Evolutionary conservation across 2,329 filamentous ascomycete species (phyloP), one percentile per base, ranked within the genome.

Genomic region (Trichoderma koningii): DNA sequence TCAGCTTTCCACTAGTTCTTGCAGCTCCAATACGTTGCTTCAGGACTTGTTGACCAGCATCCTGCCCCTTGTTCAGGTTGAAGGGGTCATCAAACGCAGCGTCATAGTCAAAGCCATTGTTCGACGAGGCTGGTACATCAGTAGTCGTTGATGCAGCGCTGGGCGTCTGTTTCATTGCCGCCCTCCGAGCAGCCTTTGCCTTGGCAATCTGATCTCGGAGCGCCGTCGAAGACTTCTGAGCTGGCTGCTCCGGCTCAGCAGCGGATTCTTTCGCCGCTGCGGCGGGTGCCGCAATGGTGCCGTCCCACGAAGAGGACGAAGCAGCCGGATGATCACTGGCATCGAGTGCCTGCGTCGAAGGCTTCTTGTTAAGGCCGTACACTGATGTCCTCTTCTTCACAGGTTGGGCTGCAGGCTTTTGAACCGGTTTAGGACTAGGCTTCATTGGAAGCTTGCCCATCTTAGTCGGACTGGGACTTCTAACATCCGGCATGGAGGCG

Each of bases 121-220:
- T 84, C 0, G 80, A 79, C 0, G 84, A 79, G 14, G 84, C 71
- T 1, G 84, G 77, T 0, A 81, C 75, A 42, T 73, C 70, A 5
- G 68, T 52, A 4, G 64, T 66, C 1, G 38, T 48, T 3, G 69
- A 51, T 17, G 60, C 1, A 12, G 52, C 26, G 9, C 51, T 66
- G 9, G 55, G 69, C 7, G 71, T 68, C 52, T 79, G 76, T 51
- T 74, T 77, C 41, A 76, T 73, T 3, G 80, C 79, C 12, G 85
- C 87, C 67, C 87, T 85, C 64, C 87, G 89, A 2, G 92, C 91
- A 2, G 93, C 93, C 73, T 94, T 96, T 0, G 95, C 94, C 71
- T 93, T 94, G 44, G 93, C 92, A 68, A 98, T 97, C 62, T 95
- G 93, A 59, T 97, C 92, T 41, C 95, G 87, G 15, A 99, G 79